Base-by-base conservation (phyloP, 768 basidiomycete species). In the Phlebiopsis gigantea region DNA sequence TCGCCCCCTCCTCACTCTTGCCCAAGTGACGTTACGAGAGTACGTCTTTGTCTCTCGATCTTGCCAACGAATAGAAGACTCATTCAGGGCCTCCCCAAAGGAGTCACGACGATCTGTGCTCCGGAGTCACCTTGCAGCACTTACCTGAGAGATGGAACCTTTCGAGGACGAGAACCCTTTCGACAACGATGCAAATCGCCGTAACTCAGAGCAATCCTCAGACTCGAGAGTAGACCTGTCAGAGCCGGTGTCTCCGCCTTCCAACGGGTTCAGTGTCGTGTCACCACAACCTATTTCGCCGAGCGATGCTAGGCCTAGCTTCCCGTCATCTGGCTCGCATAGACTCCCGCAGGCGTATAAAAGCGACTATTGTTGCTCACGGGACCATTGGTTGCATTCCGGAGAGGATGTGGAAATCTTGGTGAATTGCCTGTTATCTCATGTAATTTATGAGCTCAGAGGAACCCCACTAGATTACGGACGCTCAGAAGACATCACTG, bases 401-500 rank as follows among this genome's bases (percentile, higher is more conserved):
- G 89, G 88, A 46, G 89, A 92, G 44, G 90, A 91, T 65, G 75
- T 82, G 19, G 90, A 92, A 73, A 88, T 93, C 63, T 66, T 81
- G 74, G 91, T 91, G 58, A 53, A 85, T 75, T 5, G 30, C 54
- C 25, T 14, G 28, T 21, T 9, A 4, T 21, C 44, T 56, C 29
- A 22, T 34, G 10, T 21, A 25, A 22, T 28, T 34, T 7, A 43
- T 17, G 8, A 14, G 5, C 24, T 4, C 55, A 39, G 21, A 14
- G 22, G 42, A 10, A 26, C 31, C 41, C n/a, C 44, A 45, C 10
- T n/a, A 97, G 94, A 98, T 99, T 61, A 82, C 85, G 30, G 96
- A 98, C 66, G 96, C 97, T 14, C 85, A 90, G 73, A 99, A 99
- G 83, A 98, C 95, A 24, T 83, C 88, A 12, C 79, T 90, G 54